Conservation (phyloP, 2,329 filamentous ascomycete genomes). For the Ilyonectria sp. region DNA sequence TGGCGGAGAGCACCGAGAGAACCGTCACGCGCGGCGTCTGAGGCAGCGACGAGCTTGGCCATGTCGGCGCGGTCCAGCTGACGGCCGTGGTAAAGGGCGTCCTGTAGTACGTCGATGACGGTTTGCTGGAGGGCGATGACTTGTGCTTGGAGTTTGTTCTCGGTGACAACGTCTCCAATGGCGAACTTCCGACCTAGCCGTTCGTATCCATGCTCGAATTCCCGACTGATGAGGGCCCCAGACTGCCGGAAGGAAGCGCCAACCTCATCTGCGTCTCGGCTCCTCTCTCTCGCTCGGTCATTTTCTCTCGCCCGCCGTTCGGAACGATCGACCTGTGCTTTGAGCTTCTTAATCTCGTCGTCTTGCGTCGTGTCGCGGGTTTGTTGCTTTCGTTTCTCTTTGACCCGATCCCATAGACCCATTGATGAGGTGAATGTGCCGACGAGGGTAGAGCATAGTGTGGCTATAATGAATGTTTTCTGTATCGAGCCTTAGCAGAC, state of each 20-base stretch:
- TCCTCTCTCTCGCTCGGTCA: conserved; percentile 9
- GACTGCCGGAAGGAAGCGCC: conserved; percentile 41
- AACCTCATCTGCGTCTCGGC: conserved; percentile 36
- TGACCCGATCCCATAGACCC: conserved; percentile 47
- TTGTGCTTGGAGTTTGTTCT: conserved; percentile 46
- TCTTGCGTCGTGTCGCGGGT: conserved; percentile 44
- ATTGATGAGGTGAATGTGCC: conserved; percentile 48
- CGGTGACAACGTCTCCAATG: conserved; percentile 44
- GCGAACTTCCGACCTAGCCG: conserved; percentile 42
- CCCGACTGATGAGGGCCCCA: conserved; percentile 44
- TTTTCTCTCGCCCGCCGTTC: conserved; percentile 12
- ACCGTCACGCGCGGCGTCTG: conserved; percentile 42
- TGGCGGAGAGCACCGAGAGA: conserved; percentile 42
- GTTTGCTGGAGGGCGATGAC: conserved; percentile 47
- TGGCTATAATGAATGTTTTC: conserved; percentile 49
- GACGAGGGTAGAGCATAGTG: conserved; percentile 45
- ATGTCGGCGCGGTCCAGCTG: conserved; percentile 43
- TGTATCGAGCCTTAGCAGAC: conserved; percentile 16
- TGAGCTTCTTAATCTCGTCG: conserved; percentile 46
- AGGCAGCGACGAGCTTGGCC: conserved; percentile 43
- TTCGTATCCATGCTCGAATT: conserved; percentile 44
- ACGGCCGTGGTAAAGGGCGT: conserved; percentile 40
- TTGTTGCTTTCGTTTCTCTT: conserved; percentile 42
- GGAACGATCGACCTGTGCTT: conserved; percentile 35
- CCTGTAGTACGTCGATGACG: conserved; percentile 45